phyloP scores from a whole-genome alignment of 192 early-diverging fungal species.

The Linnemannia elongata region DNA sequence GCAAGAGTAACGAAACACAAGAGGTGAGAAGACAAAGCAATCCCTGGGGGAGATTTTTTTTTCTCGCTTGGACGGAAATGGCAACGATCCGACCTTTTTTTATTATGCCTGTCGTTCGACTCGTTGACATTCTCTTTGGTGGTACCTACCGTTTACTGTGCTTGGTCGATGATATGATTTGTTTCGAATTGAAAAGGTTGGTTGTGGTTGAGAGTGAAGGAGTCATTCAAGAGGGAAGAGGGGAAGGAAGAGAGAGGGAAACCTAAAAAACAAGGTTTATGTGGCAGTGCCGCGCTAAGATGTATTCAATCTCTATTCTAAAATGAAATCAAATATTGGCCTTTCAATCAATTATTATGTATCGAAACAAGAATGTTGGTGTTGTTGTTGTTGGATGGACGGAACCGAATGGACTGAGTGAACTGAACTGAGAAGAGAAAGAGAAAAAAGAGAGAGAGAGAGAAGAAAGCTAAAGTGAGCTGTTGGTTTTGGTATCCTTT shows the following conservation, averaged over 20 bases:
- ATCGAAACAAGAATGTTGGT: too few relatives aligned
- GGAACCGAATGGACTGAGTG: too few relatives aligned
- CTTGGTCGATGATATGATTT: neutral
- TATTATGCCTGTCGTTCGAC: neutral
- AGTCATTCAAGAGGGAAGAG: slow-evolving; percentile 1
- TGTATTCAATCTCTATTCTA: neutral
- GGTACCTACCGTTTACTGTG: too few relatives aligned
- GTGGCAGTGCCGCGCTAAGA: slow-evolving; percentile 23
- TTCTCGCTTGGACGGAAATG: slow-evolving; percentile 10
- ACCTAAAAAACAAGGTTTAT: slow-evolving; percentile 22
- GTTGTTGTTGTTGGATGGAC: too few relatives aligned
- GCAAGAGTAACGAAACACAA: neutral
- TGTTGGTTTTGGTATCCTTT: too few relatives aligned
- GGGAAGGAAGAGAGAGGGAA: neutral
- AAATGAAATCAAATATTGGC: neutral
- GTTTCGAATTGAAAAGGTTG: neutral
- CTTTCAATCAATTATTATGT: neutral
- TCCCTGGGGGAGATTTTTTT: neutral
- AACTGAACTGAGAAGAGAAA: too few relatives aligned
- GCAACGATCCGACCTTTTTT: slow-evolving; percentile 17
- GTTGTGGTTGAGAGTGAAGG: neutral
- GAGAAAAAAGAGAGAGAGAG: too few relatives aligned
- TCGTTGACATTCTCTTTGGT: neutral
- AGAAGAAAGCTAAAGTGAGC: too few relatives aligned
- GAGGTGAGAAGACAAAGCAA: neutral